Base-by-base conservation (phyloP, 176 grass and related monocot species). In the Avena insularis region DNA sequence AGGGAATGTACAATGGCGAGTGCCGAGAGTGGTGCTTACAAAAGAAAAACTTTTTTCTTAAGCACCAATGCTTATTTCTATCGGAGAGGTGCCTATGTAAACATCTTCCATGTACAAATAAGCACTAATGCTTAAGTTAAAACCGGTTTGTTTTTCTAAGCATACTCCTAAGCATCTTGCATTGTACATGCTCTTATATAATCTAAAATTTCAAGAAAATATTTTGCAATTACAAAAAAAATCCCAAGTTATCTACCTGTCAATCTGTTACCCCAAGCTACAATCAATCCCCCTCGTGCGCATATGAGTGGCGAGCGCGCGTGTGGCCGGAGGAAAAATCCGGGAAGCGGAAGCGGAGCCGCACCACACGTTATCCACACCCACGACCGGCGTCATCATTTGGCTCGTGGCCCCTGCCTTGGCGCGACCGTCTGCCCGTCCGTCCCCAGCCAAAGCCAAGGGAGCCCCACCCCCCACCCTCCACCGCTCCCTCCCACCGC, bases 241-340 rank as follows among this genome's bases (percentile, higher is more conserved):
- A 17, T 36, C 29, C 65, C 14, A 36, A 10, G 11, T 3, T 13
- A 79, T 43, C 55, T 19, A n/a, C 53, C 0, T 36, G 10, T 13
- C 71, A 49, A 5, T 11, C 5, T 57, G 16, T 19, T 15, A 11
- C 8, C 20, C 69, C 12, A 53, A 8, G 19, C 14, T 21, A 4
- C 20, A 8, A 45, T 1, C 0, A 50, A 75, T 75, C 71, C 12
- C 19, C 12, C 38, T 10, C 78, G 36, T 63, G 65, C 50, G 40
- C 78, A 27, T 16, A 11, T 0, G 20, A 62, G 38, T 15, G 55
- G 86, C 20, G 73, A 31, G 6, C 13, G 70, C 11, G 10, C 79
- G 74, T 25, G 80, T 87, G 80, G 12, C 17, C 79, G 74, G 56
- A 87, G 84, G 74, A 79, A 57, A 64, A 56, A 17, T 23, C 29